Evolutionary conservation across 2,329 filamentous ascomycete genomes (phyloP).

Genomic region (Aspergillus brasiliensis): DNA sequence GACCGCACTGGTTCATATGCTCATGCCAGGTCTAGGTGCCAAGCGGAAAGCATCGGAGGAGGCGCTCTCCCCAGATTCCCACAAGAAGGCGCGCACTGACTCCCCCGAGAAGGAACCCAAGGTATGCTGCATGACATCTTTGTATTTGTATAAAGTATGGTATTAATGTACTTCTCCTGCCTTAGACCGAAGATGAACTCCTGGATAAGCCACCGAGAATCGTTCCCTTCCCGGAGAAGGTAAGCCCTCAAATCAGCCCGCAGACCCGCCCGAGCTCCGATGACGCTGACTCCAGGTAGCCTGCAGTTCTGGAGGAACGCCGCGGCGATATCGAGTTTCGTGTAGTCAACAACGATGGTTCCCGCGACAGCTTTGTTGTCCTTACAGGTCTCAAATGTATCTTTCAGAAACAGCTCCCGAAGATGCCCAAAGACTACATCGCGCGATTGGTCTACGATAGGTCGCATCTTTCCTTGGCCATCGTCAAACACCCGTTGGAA

Average conservation of each 20-base stretch:
- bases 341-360: conserved; percentile 95
- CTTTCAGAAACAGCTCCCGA: conserved; percentile 96
- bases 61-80: conserved; percentile 44
- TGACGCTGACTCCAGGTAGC: conserved; percentile 51
- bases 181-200: conserved; percentile 40
- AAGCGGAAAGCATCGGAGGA: conserved; percentile 57
- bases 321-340: conserved; percentile 94
- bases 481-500: conserved; percentile 93
- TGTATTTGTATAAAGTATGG: neutral
- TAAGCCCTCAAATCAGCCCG: conserved; percentile 36
- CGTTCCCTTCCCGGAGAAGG: conserved; percentile 89
- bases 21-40: conserved; percentile 27
- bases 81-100: conserved; percentile 53
- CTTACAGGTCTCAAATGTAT: conserved; percentile 95
- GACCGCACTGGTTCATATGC: conserved; percentile 3
- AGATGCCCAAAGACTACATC: conserved; percentile 99
- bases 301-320: conserved; percentile 89
- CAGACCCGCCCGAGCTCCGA: neutral
- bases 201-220: conserved; percentile 58
- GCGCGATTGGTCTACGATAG: conserved; percentile 96
- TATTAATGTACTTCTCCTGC: neutral
- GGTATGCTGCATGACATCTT: conserved; percentile 22
- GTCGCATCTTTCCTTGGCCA: conserved; percentile 93
- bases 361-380: conserved; percentile 86
- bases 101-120: conserved; percentile 43